Conservation (phyloP, 1,284 basidiomycete genomes). For the Cerrena zonata region DNA sequence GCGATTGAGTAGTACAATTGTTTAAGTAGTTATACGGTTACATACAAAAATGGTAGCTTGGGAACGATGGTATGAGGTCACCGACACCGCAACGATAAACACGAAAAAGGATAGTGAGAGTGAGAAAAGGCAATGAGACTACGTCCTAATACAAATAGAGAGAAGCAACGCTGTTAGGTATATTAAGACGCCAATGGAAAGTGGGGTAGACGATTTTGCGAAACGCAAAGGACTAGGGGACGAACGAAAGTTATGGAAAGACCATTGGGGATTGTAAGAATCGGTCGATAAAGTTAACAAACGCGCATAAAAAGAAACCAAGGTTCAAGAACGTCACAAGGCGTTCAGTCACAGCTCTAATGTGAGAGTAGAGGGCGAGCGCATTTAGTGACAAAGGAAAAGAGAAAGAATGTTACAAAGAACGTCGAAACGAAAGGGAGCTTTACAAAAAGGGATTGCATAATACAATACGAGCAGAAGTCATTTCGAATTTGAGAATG, state of each 20-base stretch:
- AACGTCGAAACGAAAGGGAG: background rate
- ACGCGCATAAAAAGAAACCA: no score
- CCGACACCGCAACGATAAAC: no score
- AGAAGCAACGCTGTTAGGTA: conserved; percentile 9
- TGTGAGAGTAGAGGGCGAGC: background rate
- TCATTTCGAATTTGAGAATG: background rate
- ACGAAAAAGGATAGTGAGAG: no score
- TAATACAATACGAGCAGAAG: conserved; percentile 3
- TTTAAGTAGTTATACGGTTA: background rate
- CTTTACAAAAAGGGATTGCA: background rate
- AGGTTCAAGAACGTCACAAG: conserved; percentile 3
- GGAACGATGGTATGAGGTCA: no score
- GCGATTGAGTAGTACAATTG: background rate
- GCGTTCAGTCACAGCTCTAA: conserved; percentile 4
- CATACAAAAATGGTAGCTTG: background rate
- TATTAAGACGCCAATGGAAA: no score
- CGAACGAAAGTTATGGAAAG: conserved; percentile 1
- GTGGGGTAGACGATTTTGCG: no score
- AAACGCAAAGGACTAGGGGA: no score
- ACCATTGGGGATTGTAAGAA: background rate
- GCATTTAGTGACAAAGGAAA: background rate
- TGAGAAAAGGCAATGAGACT: no score
- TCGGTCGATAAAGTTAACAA: background rate
- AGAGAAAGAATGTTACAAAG: background rate
- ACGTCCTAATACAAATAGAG: conserved; percentile 5